A percentile compares a stretch with the other conserved stretches of the same genome.
phyloP scores from a whole-genome alignment of 805 yeast genomes.

The Suhomyces sp. region DNA sequence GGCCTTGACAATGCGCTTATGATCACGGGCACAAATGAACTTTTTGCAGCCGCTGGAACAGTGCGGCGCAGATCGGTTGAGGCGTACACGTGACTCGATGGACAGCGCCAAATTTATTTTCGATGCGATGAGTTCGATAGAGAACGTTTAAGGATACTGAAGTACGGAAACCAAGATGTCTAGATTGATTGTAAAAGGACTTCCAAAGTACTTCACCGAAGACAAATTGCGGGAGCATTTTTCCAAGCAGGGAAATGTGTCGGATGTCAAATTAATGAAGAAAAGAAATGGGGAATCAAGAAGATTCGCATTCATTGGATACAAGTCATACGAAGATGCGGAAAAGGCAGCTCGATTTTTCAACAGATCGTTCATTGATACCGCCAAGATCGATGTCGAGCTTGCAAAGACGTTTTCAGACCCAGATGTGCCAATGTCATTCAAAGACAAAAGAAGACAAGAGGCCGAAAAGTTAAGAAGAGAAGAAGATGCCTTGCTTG shows the following conservation, averaged over 20 bases:
- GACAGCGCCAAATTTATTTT: background rate
- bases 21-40: background rate
- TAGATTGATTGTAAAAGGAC: slow-evolving; percentile 86
- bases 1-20: background rate
- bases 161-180: slow-evolving; percentile 49
- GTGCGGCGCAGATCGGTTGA: background rate
- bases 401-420: slow-evolving; percentile 85
- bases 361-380: slow-evolving; percentile 76
- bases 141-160: background rate
- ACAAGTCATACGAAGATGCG: slow-evolving; percentile 70
- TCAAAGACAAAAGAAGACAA: slow-evolving; percentile 35
- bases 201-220: slow-evolving; percentile 77
- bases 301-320: slow-evolving; percentile 92
- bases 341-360: slow-evolving; percentile 71
- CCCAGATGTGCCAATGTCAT: slow-evolving; percentile 70
- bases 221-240: slow-evolving; percentile 69
- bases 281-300: slow-evolving; percentile 84
- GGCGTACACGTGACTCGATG: background rate
- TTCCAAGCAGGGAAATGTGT: slow-evolving; percentile 57
- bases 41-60: background rate
- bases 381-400: slow-evolving; percentile 74
- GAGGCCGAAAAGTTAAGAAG: slow-evolving; percentile 45
- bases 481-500: slow-evolving; percentile 42
- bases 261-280: slow-evolving; percentile 84
- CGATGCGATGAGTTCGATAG: slow-evolving; percentile 6